These are phyloP conservation scores for Colletotrichum acutatum DNA, from an alignment of 2,329 filamentous ascomycete species.

Conservation along the genomic window DNA sequence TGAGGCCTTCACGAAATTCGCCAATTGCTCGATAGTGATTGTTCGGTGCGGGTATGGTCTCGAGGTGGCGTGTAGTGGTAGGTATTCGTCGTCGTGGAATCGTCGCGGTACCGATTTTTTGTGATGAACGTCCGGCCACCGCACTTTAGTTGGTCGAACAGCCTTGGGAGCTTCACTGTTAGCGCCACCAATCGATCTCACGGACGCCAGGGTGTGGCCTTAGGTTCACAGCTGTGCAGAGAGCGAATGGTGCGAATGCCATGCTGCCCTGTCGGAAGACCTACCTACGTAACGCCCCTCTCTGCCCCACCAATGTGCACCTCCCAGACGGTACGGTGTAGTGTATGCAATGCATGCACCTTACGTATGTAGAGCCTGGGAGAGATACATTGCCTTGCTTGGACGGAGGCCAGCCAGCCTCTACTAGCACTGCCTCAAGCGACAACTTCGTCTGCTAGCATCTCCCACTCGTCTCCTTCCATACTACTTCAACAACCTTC, in stretches of 20 bases:
- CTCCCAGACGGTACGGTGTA: background rate
- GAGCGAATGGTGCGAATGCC: background rate
- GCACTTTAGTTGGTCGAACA: slow-evolving; percentile 14
- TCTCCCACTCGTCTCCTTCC: background rate
- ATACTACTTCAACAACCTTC: slow-evolving; percentile 2
- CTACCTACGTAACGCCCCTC: slow-evolving; percentile 16
- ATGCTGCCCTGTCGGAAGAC: background rate
- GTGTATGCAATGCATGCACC: slow-evolving; percentile 8
- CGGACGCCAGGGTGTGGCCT: slow-evolving; percentile 27
- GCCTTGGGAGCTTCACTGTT: slow-evolving; percentile 19
- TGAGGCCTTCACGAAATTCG: too few relatives aligned
- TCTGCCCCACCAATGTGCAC: slow-evolving; percentile 29
- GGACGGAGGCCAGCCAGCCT: slow-evolving; percentile 12
- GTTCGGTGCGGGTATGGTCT: background rate
- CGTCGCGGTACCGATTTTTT: slow-evolving; percentile 28
- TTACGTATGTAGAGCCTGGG: slow-evolving; percentile 21
- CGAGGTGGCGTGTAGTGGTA: background rate
- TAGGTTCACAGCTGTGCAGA: slow-evolving; percentile 15
- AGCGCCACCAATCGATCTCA: slow-evolving; percentile 1
- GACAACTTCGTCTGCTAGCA: slow-evolving; percentile 10
- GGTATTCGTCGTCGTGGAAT: slow-evolving; percentile 4
- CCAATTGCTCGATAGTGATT: background rate
- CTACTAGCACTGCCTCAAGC: slow-evolving; percentile 22
- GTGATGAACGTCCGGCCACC: slow-evolving; percentile 13
- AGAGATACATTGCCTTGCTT: slow-evolving; percentile 10